phyloP scores from a whole-genome alignment of 2,329 filamentous ascomycete genomes.

The Alternaria sp. region DNA sequence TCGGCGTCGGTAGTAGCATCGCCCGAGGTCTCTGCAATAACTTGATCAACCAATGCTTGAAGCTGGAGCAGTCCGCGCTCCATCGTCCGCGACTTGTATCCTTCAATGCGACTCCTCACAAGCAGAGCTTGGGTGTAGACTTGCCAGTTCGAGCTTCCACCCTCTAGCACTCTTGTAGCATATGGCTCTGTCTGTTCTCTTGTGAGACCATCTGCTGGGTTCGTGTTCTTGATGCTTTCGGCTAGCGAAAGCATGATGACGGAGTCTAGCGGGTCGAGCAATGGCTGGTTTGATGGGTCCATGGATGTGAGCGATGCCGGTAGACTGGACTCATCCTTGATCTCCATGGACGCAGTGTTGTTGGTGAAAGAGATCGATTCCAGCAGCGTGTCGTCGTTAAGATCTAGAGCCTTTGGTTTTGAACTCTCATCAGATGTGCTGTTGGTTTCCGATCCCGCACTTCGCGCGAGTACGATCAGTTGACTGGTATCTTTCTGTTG shows the following conservation, averaged over 20 bases:
- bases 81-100: constrained; percentile 83
- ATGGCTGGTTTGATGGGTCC: constrained; percentile 80
- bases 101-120: constrained; percentile 86
- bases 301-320: constrained; percentile 68
- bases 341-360: constrained; percentile 51
- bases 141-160: constrained; percentile 96
- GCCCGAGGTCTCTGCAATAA: constrained; percentile 79
- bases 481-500: constrained; percentile 84
- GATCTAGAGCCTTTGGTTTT: constrained; percentile 71
- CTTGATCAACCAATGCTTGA: constrained; percentile 93
- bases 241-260: constrained; percentile 81
- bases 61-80: constrained; percentile 91
- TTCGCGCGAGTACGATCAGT: constrained; percentile 87
- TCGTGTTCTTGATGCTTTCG: constrained; percentile 88
- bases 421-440: constrained; percentile 31
- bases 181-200: constrained; percentile 94
- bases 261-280: constrained; percentile 82
- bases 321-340: constrained; percentile 59
- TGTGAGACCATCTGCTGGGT: constrained; percentile 82
- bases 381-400: constrained; percentile 92
- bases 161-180: constrained; percentile 83
- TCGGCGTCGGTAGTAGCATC: constrained; percentile 32
- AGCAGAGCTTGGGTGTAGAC: constrained; percentile 93
- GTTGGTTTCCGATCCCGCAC: constrained; percentile 51
- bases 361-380: constrained; percentile 83